Percentiles rank a stretch among this genome's conserved stretches.
Conservation (phyloP, 2,329 filamentous ascomycete genomes). For the Chalaropsis ovoidea region DNA sequence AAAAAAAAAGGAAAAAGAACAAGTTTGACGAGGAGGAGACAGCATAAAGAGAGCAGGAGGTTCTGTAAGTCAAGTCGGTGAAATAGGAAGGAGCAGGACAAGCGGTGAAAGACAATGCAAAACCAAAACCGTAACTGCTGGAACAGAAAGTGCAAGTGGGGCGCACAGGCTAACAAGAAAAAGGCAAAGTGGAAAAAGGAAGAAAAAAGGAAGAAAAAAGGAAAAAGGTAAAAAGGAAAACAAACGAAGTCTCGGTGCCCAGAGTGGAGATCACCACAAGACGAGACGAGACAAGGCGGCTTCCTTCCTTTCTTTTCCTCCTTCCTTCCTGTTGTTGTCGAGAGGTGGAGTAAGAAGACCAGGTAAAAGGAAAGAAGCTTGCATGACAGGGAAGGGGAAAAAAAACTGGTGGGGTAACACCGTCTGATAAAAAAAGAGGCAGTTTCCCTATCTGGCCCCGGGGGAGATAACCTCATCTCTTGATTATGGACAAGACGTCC, state of each 20-base stretch:
- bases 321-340: conserved; percentile 9
- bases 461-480: background rate
- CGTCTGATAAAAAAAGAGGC: conserved; percentile 6
- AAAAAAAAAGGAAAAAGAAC: background rate
- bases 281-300: conserved; percentile 2
- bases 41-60: background rate
- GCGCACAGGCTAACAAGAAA: background rate
- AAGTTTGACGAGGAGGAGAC: background rate
- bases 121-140: background rate
- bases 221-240: background rate
- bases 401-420: conserved; percentile 3
- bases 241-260: conserved; percentile 1
- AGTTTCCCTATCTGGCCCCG: background rate
- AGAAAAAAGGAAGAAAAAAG: conserved; percentile 7
- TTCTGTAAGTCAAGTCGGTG: background rate
- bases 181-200: background rate
- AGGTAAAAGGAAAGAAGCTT: background rate
- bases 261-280: background rate
- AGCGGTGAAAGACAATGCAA: conserved; percentile 14
- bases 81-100: conserved; percentile 11
- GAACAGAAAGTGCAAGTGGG: conserved; percentile 1
- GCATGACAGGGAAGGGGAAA: background rate
- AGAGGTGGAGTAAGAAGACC: background rate
- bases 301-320: conserved; percentile 6
- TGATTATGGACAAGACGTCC: background rate